Evolutionary conservation across 805 yeast species (phyloP), one percentile per base, ranked within the genome.

Genomic region (Yueomyces sp.): DNA sequence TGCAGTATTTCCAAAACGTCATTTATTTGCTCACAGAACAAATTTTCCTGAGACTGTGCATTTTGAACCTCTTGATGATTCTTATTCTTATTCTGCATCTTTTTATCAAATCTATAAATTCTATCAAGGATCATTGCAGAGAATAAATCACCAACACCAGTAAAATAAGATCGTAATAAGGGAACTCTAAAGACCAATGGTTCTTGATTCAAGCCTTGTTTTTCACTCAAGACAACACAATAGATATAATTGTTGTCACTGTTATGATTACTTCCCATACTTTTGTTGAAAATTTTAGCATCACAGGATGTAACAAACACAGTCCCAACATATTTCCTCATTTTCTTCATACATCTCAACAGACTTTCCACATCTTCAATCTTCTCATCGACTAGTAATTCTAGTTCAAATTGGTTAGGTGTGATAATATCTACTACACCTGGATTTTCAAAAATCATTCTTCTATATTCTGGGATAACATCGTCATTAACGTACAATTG

Each of bases 71-170:
- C 27, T 9, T 29, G 39, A 38, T 34, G 29, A 3, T 36, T n/a
- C 7, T 40, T 27, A 33, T 44, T 44, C 3, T 42, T 41, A n/a
- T 51, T 39, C 19, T 19, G 19, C 7, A 31, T 31, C 11, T 31
- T 31, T 34, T 34, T 34, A 7, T 34, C n/a, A 34, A 34, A 34
- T 34, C n/a, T 34, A 51, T 61, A 66, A 30, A 79, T 64, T 50
- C 84, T 72, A 59, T 82, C 94, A 4, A 85, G 52, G 32, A 87
- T 59, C 37, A 88, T 60, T 0, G 95, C 90, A 0, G 95, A 80
- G 53, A 90, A 88, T 38, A 88, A 62, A 55, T 88, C 97, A 5
- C 97, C 97, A 0, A 92, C 95, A 2, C 97, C 97, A 0, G 96
- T 85, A 63, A 88, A 90, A 59, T 90, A 86, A 4, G 90, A 79